Evolutionary conservation across 1,284 basidiomycete genomes (phyloP), one percentile per base, ranked within the genome.

Genomic region (Pascua sp.): DNA sequence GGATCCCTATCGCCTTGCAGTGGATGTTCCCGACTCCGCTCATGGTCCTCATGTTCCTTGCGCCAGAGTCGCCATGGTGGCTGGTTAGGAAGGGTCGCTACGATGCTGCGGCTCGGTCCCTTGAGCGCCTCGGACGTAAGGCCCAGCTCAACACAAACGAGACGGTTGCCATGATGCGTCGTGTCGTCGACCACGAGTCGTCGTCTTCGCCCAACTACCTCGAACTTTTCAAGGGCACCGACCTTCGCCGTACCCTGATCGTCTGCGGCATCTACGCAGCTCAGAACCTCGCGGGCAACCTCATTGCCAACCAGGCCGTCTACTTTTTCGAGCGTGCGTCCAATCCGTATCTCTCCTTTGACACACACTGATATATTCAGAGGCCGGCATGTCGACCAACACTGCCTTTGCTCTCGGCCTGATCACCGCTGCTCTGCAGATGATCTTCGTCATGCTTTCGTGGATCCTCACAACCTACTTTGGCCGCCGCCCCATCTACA

Each of bases 31-130:
- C 67, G 15, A 69, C 73, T 4, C 61, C 68, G 11, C 65, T 71
- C 18, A 40, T 68, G 24, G 47, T 66, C 69, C 77, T 78, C 41
- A 58, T 63, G 37, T 38, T 55, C 45, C 54, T 70, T n/a, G 62
- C 67, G 7, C 68, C 67, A 32, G 67, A 65, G 49, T 64, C 60
- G 17, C 58, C 58, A 11, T 59, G 55, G 55, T 63, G 53, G 52
- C 55, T 63, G 51, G 53, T 57, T 24, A 51, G 59, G 15, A 56
- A 53, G 50, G 58, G 61, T 13, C 63, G 79, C 9, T 58, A 72
- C 56, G 80, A 79, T 40, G 81, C 81, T 4, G 82, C 80, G 32
- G 75, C 74, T 58, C 65, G 68, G 45, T 62, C 69, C 12, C 65
- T 82, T 12, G 57, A 62, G n/a, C 70, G 79, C 13, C 69, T 82